A percentile compares a stretch with the other conserved stretches of the same genome.
Conservation (phyloP, 2,329 filamentous ascomycete genomes). For the Zalaria obscura region DNA sequence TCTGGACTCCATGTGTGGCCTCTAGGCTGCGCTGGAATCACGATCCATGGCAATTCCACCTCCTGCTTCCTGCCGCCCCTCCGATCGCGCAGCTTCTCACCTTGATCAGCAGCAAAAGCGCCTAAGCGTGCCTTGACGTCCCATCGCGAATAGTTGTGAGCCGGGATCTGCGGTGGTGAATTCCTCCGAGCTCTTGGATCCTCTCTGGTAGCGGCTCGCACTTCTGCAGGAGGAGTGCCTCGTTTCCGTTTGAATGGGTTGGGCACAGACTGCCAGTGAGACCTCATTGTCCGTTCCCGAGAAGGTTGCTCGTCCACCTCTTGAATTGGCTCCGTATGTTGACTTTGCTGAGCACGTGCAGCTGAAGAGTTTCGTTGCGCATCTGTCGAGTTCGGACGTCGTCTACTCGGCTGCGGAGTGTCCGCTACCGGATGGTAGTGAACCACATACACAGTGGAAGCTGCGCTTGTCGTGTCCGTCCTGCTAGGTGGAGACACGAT, state of each 20-base stretch:
- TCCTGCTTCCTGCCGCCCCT: slow-evolving; percentile 20
- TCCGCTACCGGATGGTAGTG: slow-evolving; percentile 43
- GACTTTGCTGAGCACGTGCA: slow-evolving; percentile 13
- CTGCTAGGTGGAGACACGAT: slow-evolving; percentile 43
- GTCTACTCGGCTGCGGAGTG: slow-evolving; percentile 23
- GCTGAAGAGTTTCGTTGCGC: slow-evolving; percentile 1
- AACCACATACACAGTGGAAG: slow-evolving; percentile 50
- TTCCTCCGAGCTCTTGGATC: slow-evolving; percentile 3
- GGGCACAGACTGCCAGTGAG: slow-evolving; percentile 35
- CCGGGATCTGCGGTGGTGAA: slow-evolving; percentile 14
- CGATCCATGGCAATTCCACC: slow-evolving; percentile 38
- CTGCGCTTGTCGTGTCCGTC: slow-evolving; percentile 46
- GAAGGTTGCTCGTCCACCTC: slow-evolving; percentile 6
- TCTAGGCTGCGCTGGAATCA: slow-evolving; percentile 45
- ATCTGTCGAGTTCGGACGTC: slow-evolving; percentile 8
- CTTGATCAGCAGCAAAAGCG: slow-evolving; percentile 34
- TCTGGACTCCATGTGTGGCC: slow-evolving; percentile 39
- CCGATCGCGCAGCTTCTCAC: slow-evolving; percentile 27
- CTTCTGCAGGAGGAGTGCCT: slow-evolving; percentile 43
- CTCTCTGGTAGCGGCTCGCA: slow-evolving; percentile 33
- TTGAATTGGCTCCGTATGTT: slow-evolving; percentile 8
- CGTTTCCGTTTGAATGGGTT: slow-evolving; percentile 46
- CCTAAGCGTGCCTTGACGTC: slow-evolving; percentile 31
- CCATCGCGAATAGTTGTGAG: slow-evolving; percentile 29
- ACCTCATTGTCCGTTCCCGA: not conserved